phyloP scores from a whole-genome alignment of 768 basidiomycete species.

The Kwoniella sp. region DNA sequence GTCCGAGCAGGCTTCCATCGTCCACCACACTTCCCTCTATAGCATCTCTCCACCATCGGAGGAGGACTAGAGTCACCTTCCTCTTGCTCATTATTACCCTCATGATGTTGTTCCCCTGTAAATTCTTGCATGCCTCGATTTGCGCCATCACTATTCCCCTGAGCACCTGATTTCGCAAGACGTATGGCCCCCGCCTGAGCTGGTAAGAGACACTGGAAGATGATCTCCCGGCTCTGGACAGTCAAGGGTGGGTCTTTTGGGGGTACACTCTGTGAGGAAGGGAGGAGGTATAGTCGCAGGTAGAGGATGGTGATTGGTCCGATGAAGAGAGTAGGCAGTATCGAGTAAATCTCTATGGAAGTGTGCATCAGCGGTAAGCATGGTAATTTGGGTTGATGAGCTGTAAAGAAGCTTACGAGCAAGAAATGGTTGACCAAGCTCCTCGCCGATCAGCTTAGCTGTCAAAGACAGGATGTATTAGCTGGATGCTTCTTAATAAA shows the following conservation, averaged over 20 bases:
- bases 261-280: constrained; percentile 33
- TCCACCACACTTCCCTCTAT: constrained; percentile 51
- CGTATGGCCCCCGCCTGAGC: constrained; percentile 21
- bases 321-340: constrained; percentile 28
- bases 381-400: too few relatives aligned
- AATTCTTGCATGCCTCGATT: too few relatives aligned
- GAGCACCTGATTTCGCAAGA: not conserved
- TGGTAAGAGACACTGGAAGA: constrained; percentile 44
- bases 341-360: constrained; percentile 26
- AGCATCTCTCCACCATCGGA: constrained; percentile 43
- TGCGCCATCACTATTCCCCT: too few relatives aligned
- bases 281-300: constrained; percentile 46
- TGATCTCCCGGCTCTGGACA: constrained; percentile 17
- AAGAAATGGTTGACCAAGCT: constrained; percentile 8
- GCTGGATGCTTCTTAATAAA: too few relatives aligned
- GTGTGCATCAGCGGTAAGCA: too few relatives aligned
- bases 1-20: constrained; percentile 56
- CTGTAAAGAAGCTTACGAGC: constrained; percentile 15
- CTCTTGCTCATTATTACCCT: not conserved
- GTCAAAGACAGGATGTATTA: too few relatives aligned
- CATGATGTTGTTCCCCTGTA: too few relatives aligned
- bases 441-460: constrained; percentile 22
- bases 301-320: constrained; percentile 27
- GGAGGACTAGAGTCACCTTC: too few relatives aligned
- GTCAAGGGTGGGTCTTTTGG: constrained; percentile 30